Evolutionary conservation across 176 grass and related monocot genomes (phyloP), one percentile per base, ranked within the genome.

Genomic region (Hyparrhenia diplandra): DNA sequence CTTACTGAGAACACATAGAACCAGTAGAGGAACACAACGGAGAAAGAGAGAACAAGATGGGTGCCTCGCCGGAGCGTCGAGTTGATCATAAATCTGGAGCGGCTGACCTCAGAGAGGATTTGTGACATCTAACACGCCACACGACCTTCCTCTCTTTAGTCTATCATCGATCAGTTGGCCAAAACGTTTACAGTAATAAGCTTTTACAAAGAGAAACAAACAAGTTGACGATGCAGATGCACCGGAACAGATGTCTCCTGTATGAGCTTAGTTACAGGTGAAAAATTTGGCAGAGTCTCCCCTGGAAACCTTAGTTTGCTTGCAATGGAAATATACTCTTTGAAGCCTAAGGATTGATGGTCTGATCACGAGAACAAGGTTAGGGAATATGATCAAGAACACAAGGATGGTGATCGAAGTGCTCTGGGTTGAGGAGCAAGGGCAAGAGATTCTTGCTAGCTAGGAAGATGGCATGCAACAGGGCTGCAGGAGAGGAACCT

Each of bases 1-100:
- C 37, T 76, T 69, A 82, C 82, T 37, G 94, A 97, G 86, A 97
- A 97, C 5, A 97, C 94, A 71, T 93, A 97, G 83, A 97, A 97
- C 90, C 94, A 97, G 83, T 97, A 91, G 55, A 97, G 94, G 88
- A 97, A 97, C 30, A 97, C 90, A 14, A 93, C 88, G 17, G 94
- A 97, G 86, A 97, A 97, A 78, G 94, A 97, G 10, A 93, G 94
- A n/a, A 97, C 94, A 68, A 93, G 90, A 84, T 97, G 94, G 32
- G 77, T 74, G 80, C 90, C 80, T 63, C 83, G 93, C 71, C 90
- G 88, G 68, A 92, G 85, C 49, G 87, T 73, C 18, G 77, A 86
- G 69, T 67, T 85, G 74, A 92, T 78, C 83, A 91, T 89, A 92
- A 93, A 92, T 85, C 81, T n/a, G 7, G 71, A 88, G 64, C 81